These are phyloP conservation scores for Eucalyptus curtisii DNA, from an alignment of 345 rosid species.

Conservation along the genomic window DNA sequence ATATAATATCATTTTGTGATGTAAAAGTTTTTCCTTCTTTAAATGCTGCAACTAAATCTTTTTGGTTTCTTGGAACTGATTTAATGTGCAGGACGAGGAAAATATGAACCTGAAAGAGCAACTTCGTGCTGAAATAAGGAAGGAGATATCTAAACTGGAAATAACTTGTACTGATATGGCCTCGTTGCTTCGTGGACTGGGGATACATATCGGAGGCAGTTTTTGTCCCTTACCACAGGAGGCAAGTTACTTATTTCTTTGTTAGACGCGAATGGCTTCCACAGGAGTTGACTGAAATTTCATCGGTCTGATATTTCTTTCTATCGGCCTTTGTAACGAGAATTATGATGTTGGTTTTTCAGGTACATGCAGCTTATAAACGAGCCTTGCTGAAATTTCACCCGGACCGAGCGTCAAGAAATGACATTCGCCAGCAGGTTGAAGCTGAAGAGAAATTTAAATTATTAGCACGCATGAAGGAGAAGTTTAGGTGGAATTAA, in stretches of 20 bases:
- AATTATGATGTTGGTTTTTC: neutral
- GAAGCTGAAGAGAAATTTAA: slow-evolving; percentile 93
- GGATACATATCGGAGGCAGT: slow-evolving; percentile 53
- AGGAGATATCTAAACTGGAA: slow-evolving; percentile 57
- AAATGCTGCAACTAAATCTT: neutral
- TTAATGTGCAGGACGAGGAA: slow-evolving; percentile 55
- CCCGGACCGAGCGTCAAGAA: slow-evolving; percentile 71
- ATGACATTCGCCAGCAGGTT: slow-evolving; percentile 58
- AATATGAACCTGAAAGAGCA: slow-evolving; percentile 62
- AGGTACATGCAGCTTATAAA: slow-evolving; percentile 78
- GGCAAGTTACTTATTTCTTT: slow-evolving; percentile 23
- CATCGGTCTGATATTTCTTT: neutral
- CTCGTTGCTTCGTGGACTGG: slow-evolving; percentile 65
- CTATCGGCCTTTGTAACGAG: neutral
- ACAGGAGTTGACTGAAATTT: neutral
- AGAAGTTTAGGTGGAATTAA: slow-evolving; percentile 17
- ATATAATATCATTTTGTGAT: neutral
- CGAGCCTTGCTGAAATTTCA: slow-evolving; percentile 69
- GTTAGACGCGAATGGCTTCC: neutral
- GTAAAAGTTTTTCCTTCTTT: neutral
- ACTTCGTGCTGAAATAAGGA: slow-evolving; percentile 41
- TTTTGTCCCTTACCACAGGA: slow-evolving; percentile 32
- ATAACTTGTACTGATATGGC: slow-evolving; percentile 48
- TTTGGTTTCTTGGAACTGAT: neutral
- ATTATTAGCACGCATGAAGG: slow-evolving; percentile 81